Evolutionary conservation across 2,329 filamentous ascomycete genomes (phyloP).

Genomic region (Fusarium miscanthi): DNA sequence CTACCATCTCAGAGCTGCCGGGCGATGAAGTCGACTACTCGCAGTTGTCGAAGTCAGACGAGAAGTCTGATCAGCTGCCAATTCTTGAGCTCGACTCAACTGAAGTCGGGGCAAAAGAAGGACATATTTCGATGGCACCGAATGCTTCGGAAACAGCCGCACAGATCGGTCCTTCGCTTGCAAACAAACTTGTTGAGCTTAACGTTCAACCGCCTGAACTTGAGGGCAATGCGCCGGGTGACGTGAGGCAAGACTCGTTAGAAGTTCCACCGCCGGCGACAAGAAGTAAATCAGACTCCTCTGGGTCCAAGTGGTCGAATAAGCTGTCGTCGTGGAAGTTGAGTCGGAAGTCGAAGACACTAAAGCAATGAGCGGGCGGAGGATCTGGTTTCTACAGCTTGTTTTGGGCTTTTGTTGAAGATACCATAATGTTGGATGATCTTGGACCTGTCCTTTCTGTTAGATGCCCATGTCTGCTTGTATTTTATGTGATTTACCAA

Average conservation of each 20-base stretch:
- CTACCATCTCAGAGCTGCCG: slow-evolving; percentile 23
- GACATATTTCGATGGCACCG: background rate
- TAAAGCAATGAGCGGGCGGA: slow-evolving; percentile 13
- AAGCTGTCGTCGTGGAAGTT: slow-evolving; percentile 42
- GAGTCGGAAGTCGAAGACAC: slow-evolving; percentile 33
- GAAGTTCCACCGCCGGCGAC: background rate
- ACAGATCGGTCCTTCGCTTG: background rate
- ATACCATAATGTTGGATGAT: background rate
- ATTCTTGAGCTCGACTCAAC: slow-evolving; percentile 29
- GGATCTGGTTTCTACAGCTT: background rate
- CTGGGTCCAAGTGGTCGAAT: slow-evolving; percentile 26
- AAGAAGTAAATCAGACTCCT: slow-evolving; percentile 17
- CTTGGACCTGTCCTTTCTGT: slow-evolving; percentile 41
- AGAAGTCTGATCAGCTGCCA: background rate
- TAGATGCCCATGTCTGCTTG: slow-evolving; percentile 54
- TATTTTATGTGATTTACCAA: background rate
- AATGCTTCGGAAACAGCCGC: background rate
- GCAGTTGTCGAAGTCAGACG: background rate
- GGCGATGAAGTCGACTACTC: background rate
- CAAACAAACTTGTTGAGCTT: slow-evolving; percentile 21
- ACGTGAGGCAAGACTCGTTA: background rate
- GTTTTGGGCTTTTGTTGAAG: background rate
- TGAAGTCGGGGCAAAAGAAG: background rate
- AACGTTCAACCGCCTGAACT: slow-evolving; percentile 34
- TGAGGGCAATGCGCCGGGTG: slow-evolving; percentile 16